phyloP scores from a whole-genome alignment of 2,329 filamentous ascomycete species.

The Diatrype stigma region DNA sequence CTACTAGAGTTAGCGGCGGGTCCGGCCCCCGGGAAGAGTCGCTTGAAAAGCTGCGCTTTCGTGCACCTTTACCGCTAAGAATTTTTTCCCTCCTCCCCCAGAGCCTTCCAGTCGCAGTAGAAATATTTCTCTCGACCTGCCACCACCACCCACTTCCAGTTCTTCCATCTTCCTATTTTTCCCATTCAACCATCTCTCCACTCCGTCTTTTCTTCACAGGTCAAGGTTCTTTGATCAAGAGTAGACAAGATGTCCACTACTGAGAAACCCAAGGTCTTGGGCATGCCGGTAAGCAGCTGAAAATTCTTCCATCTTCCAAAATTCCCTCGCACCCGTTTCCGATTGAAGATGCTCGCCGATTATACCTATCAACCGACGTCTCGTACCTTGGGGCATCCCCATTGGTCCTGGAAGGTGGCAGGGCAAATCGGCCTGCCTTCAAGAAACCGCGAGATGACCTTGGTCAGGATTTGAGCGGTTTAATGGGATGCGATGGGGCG shows the following conservation, averaged over 20 bases:
- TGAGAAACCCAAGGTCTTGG: conserved; percentile 56
- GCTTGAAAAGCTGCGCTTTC: conserved; percentile 45
- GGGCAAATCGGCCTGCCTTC: conserved; percentile 9
- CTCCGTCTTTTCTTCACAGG: conserved; percentile 41
- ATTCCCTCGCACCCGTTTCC: conserved; percentile 13
- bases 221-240: conserved; percentile 40
- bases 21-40: conserved; percentile 45
- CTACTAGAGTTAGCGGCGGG: conserved; percentile 22
- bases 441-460: background rate
- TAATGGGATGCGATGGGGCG: background rate
- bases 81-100: conserved; percentile 44
- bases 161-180: conserved; percentile 9
- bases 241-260: conserved; percentile 51
- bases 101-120: conserved; percentile 41
- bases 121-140: conserved; percentile 36
- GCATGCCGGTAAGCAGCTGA: conserved; percentile 54
- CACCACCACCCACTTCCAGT: conserved; percentile 3
- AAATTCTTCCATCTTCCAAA: conserved; percentile 6
- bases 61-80: conserved; percentile 37
- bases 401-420: conserved; percentile 16
- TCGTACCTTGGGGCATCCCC: conserved; percentile 16
- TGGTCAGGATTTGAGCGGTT: background rate
- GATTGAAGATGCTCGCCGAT: conserved; percentile 4
- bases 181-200: conserved; percentile 53
- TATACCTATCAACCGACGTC: conserved; percentile 15